These are phyloP conservation scores for Inosperma sp. DNA, from an alignment of 768 basidiomycete genomes.

Conservation along the genomic window DNA sequence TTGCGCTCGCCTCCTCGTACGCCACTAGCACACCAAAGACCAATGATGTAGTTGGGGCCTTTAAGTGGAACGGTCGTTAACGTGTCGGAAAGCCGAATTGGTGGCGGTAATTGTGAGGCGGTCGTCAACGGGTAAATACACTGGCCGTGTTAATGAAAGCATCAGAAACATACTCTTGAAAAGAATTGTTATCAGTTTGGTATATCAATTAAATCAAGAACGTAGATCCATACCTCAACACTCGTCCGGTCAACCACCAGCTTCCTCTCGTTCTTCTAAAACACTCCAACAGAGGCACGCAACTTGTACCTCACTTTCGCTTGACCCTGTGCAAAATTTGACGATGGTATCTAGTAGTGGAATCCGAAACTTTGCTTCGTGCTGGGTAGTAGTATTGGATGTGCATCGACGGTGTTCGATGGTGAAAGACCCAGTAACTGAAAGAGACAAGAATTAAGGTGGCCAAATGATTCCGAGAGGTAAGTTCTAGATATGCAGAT, in stretches of 20 bases:
- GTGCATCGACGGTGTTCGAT: constrained; percentile 73
- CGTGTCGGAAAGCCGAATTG: constrained; percentile 60
- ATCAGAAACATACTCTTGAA: constrained; percentile 63
- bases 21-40: constrained; percentile 74
- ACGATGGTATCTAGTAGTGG: constrained; percentile 61
- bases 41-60: constrained; percentile 73
- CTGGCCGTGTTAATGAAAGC: constrained; percentile 53
- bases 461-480: constrained; percentile 75
- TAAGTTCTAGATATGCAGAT: constrained; percentile 49
- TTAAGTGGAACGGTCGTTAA: constrained; percentile 65
- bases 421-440: constrained; percentile 82
- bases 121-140: constrained; percentile 44
- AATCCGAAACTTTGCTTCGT: constrained; percentile 72
- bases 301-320: constrained; percentile 71
- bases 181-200: constrained; percentile 1
- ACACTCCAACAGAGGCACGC: constrained; percentile 64
- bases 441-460: constrained; percentile 74
- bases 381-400: constrained; percentile 67
- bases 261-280: constrained; percentile 69
- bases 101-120: constrained; percentile 28
- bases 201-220: constrained; percentile 7
- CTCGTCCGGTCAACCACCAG: constrained; percentile 60
- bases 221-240: constrained; percentile 46
- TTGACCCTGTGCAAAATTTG: constrained; percentile 64
- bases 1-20: constrained; percentile 58